Evolutionary conservation across 148 eudicot species (phyloP).

Genomic region (Rhododendron williamsianum): DNA sequence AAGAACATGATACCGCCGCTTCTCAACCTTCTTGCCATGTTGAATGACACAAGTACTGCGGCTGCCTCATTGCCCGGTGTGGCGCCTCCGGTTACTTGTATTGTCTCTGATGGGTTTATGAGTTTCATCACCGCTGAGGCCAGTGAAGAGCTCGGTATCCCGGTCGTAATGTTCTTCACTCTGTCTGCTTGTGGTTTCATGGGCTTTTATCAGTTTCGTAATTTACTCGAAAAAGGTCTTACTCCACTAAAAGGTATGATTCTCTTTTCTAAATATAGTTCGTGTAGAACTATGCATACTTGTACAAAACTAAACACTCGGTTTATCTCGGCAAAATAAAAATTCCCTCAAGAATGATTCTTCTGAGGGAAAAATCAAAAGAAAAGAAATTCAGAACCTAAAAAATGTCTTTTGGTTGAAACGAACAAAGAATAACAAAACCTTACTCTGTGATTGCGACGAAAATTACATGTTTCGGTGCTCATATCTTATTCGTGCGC

Average conservation of each 20-base stretch:
- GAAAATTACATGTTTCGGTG: neutral
- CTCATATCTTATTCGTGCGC: neutral
- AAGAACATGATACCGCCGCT: neutral
- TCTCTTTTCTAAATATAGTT: neutral
- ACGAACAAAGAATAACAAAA: neutral
- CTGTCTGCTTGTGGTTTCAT: constrained; percentile 20
- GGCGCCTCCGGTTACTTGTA: neutral
- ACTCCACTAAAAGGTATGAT: neutral
- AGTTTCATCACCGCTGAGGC: neutral
- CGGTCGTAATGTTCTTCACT: neutral
- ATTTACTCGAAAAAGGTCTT: neutral
- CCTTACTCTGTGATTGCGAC: neutral
- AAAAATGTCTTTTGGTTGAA: neutral
- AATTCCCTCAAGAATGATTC: no score
- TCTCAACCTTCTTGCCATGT: neutral
- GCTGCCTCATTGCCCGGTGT: neutral
- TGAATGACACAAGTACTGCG: neutral
- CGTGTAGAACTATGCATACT: neutral
- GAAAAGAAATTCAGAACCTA: neutral
- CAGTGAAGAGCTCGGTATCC: neutral
- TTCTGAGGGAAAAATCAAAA: no score
- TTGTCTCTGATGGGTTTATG: neutral
- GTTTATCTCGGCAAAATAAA: neutral
- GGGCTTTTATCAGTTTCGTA: constrained; percentile 16
- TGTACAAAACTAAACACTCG: neutral